Percentiles rank a stretch among this genome's conserved stretches.
Conservation (phyloP, 192 early-diverging fungal genomes). For the Coemansia nantahalensis region DNA sequence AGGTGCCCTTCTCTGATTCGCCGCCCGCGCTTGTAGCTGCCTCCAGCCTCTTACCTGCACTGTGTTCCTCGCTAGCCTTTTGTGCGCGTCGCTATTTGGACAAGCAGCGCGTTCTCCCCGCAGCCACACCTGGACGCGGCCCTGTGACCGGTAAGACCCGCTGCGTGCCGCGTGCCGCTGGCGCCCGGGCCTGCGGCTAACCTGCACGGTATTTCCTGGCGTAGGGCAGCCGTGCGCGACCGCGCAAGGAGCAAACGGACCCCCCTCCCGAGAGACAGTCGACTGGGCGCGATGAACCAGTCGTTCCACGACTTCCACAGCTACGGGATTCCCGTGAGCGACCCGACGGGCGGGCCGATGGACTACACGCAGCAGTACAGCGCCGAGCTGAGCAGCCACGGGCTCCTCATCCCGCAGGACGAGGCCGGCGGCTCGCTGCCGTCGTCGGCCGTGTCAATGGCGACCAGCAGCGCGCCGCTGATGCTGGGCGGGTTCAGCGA, state of each 20-base stretch:
- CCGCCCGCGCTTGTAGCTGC: too few species aligned
- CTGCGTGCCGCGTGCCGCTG: too few species aligned
- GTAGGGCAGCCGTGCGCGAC: not conserved
- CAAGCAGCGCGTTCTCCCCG: too few species aligned
- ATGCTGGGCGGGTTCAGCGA: slow-evolving; percentile 37
- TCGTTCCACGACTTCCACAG: slow-evolving; percentile 51
- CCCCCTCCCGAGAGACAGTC: not conserved
- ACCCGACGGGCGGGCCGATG: slow-evolving; percentile 29
- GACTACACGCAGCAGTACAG: slow-evolving; percentile 52
- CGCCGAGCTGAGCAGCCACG: slow-evolving; percentile 33
- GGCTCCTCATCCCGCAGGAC: slow-evolving; percentile 44
- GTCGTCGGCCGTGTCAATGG: slow-evolving; percentile 20
- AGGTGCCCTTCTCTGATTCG: too few species aligned
- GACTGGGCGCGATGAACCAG: slow-evolving; percentile 32
- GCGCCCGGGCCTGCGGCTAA: too few species aligned
- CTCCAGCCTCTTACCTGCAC: too few species aligned
- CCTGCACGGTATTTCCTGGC: too few species aligned
- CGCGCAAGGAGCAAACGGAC: not conserved
- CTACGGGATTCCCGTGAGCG: slow-evolving; percentile 47
- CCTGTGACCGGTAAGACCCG: too few species aligned
- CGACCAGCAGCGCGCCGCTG: slow-evolving; percentile 26
- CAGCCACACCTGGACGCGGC: too few species aligned
- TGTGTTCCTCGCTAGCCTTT: too few species aligned
- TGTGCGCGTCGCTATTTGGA: too few species aligned
- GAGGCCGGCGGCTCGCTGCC: slow-evolving; percentile 27